Evolutionary conservation across 495 filamentous ascomycete species (phyloP).

Genomic region (Aspergillus coremiiformis): DNA sequence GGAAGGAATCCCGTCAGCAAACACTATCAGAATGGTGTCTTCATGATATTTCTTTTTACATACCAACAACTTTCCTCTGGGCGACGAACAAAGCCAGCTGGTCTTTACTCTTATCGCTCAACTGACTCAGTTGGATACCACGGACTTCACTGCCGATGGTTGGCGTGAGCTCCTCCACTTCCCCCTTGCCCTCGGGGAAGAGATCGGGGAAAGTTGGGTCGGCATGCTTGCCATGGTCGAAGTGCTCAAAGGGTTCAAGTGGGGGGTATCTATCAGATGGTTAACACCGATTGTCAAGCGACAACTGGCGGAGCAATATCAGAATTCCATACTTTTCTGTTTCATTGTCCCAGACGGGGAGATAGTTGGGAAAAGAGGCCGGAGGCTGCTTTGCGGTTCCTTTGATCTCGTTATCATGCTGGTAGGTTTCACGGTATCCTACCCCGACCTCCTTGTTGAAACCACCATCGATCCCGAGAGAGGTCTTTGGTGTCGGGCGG

Average conservation of each 20-base stretch:
- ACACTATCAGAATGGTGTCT: neutral
- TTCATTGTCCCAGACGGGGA: constrained; percentile 65
- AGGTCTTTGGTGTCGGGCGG: constrained; percentile 26
- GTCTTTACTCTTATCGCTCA: constrained; percentile 46
- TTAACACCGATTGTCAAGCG: neutral
- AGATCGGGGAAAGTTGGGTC: constrained; percentile 48
- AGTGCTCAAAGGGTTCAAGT: constrained; percentile 38
- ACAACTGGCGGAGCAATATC: neutral
- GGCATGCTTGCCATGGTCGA: constrained; percentile 44
- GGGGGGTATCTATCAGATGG: constrained; percentile 32
- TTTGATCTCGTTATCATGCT: constrained; percentile 36
- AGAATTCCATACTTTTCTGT: constrained; percentile 33
- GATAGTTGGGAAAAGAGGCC: constrained; percentile 63
- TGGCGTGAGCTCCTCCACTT: constrained; percentile 44
- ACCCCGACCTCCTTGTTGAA: constrained; percentile 57
- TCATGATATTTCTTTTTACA: constrained; percentile 7
- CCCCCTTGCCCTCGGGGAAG: constrained; percentile 32
- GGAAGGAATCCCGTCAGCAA: neutral
- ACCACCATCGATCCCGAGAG: constrained; percentile 36
- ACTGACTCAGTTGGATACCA: constrained; percentile 49
- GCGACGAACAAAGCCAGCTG: constrained; percentile 52
- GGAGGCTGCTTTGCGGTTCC: constrained; percentile 38
- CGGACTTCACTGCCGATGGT: constrained; percentile 49
- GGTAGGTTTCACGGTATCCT: constrained; percentile 42
- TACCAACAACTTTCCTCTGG: constrained; percentile 50